Base-by-base conservation (phyloP, 78 protist species). In the Emiliania huxleyi region DNA sequence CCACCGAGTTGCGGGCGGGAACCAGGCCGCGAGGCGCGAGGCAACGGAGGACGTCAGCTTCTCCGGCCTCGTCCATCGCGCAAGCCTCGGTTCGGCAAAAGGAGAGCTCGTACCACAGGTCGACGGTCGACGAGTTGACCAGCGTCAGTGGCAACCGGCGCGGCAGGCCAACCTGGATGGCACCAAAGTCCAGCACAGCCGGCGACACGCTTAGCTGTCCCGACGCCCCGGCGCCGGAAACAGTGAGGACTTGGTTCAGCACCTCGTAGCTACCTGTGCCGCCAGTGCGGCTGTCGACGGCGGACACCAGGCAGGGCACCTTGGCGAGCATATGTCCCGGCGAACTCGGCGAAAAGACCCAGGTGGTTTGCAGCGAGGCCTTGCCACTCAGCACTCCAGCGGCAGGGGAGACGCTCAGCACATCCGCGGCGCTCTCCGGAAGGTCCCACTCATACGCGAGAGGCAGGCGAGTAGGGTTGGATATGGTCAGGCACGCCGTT, bases 401-500 rank as follows among this genome's bases (percentile, higher is more conserved):
- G 25, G 40, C 8, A 22, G 69, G 90, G 25, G 69, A 85, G 90
- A 91, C 94, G 6, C 21, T 19, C 29, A 91, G 56, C 33, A 91
- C 49, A 0, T 19, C 35, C 37, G 35, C 3, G 62, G 0, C 12
- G 22, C 15, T 1, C 42, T 91, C 69, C 15, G 94, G 84, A 0
- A 91, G 6, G 35, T n/a, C 38, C 84, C 90, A 81, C 29, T 38
- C 21, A 84, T n/a, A 91, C 33, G 38, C 77, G 43, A 91, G 44
- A 2, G 94, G 90, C 5, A 83, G 22, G 55, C 94, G 90, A 23
- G 49, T 15, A 21, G 85, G 90, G 94, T 91, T 91, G 23, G 44
- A 15, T 29, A 91, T 33, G 42, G 45, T 8, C 37, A 52, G 12
- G 49, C 69, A 15, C 25, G 55, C n/a, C 29, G 22, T 0, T 25